phyloP scores from a whole-genome alignment of 176 grass and related monocot genomes.

The Oryza rufipogon region DNA sequence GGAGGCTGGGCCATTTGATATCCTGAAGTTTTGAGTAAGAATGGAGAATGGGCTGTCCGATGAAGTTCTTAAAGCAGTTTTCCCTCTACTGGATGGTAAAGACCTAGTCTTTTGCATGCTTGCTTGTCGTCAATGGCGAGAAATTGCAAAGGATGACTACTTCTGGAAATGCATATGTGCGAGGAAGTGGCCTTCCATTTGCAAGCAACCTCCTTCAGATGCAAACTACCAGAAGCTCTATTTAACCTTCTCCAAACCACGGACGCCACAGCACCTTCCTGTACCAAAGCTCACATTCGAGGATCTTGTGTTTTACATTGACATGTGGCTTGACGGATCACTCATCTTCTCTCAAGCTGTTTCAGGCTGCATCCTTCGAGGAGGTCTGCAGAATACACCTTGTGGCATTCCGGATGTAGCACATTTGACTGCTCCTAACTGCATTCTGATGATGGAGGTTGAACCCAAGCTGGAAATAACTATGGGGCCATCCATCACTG shows the following conservation, averaged over 20 bases:
- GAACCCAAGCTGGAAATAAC: slow-evolving; percentile 54
- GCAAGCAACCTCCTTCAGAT: slow-evolving; percentile 56
- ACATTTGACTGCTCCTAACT: slow-evolving; percentile 59
- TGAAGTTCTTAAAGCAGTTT: slow-evolving; percentile 72
- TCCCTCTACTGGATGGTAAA: slow-evolving; percentile 67
- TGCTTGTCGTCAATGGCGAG: slow-evolving; percentile 66
- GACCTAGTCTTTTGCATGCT: slow-evolving; percentile 81
- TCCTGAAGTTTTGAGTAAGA: slow-evolving; percentile 33
- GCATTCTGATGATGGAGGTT: slow-evolving; percentile 66
- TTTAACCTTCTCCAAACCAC: slow-evolving; percentile 64
- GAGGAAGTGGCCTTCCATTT: slow-evolving; percentile 70
- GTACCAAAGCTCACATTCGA: slow-evolving; percentile 62
- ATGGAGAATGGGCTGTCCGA: slow-evolving; percentile 66
- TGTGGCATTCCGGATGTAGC: slow-evolving; percentile 52
- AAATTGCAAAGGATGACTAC: slow-evolving; percentile 72
- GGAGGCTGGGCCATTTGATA: slow-evolving; percentile 22
- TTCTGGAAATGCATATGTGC: slow-evolving; percentile 86
- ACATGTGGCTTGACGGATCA: slow-evolving; percentile 71
- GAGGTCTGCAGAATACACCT: slow-evolving; percentile 54
- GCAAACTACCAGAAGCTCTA: slow-evolving; percentile 62
- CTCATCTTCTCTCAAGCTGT: slow-evolving; percentile 65
- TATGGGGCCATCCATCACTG: slow-evolving; percentile 44
- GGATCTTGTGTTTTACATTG: slow-evolving; percentile 74
- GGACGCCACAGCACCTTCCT: slow-evolving; percentile 38
- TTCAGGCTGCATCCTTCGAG: slow-evolving; percentile 54